Evolutionary conservation across 257 asterid genomes (phyloP), one percentile per base, ranked within the genome.

Genomic region (Plantago elongata): DNA sequence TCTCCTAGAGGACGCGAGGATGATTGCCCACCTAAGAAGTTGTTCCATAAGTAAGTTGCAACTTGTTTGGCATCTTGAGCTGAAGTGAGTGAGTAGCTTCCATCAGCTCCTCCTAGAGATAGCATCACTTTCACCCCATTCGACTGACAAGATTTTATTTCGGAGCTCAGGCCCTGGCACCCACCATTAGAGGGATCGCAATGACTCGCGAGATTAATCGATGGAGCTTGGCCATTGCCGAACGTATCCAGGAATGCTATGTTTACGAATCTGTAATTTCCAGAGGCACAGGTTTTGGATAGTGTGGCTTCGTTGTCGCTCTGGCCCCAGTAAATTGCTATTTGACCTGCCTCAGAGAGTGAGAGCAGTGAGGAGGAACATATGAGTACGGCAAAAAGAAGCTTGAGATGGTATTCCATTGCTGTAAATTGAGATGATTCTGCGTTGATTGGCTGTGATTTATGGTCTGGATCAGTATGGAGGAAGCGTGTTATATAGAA

Each of bases 201-300:
- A 52, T 81, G 83, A 30, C 83, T 76, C 0, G 81, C 79, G 16
- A 77, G 83, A 65, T 77, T 75, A 71, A 81, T 64, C 74, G 7
- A 14, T 5, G 69, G 87, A 38, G 79, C 50, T 46, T 54, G 78
- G 27, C 75, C 77, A 51, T 29, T 51, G 45, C 94, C 90, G 44
- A 83, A 81, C 5, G 72, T 71, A 13, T 14, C 14, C 9, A 86
- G 55, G 57, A 83, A 83, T 0, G 78, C 87, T 2, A 85, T 1
- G 73, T 78, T 78, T n/a, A 85, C 74, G 62, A 37, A 76, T 15
- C 68, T 59, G 48, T 75, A 83, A 70, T 66, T 12, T 38, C 77
- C 70, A 12, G 83, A 57, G 63, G 75, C 69, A 16, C 79, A 81
- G 13, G 81, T 75, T 11, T 81, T 57, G 0, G 78, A 72, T 38